phyloP scores from a whole-genome alignment of 2,329 filamentous ascomycete species.

The Corinectria fuckeliana region DNA sequence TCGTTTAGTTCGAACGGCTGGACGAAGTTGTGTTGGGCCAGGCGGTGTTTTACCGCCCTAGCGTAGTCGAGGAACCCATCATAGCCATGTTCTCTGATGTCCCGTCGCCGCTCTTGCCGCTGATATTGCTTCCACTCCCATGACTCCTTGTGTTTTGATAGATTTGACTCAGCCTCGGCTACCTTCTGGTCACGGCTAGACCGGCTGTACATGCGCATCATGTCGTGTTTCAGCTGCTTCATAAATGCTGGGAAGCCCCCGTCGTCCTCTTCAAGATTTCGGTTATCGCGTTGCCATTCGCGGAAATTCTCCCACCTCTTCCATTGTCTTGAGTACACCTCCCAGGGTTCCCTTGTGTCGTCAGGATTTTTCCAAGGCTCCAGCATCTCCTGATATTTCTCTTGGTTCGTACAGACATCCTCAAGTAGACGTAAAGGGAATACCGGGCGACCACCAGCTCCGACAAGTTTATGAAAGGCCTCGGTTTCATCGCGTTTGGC shows the following conservation, averaged over 20 bases:
- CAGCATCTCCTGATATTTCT: slow-evolving; percentile 19
- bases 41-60: slow-evolving; percentile 35
- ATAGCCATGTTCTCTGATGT: slow-evolving; percentile 20
- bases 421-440: no score
- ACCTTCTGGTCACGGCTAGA: not conserved
- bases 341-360: not conserved
- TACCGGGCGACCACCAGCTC: no score
- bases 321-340: slow-evolving; percentile 34
- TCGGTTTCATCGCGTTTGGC: no score
- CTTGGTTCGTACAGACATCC: no score
- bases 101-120: no score
- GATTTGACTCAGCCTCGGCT: slow-evolving; percentile 21
- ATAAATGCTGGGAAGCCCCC: no score
- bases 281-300: slow-evolving; percentile 40
- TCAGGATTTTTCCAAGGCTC: no score
- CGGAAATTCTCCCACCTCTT: slow-evolving; percentile 41
- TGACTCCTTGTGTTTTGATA: not conserved
- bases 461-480: no score
- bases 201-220: no score
- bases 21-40: slow-evolving; percentile 38
- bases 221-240: no score
- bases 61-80: slow-evolving; percentile 34
- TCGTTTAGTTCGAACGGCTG: slow-evolving; percentile 40
- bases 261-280: slow-evolving; percentile 24
- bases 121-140: no score